Evolutionary conservation across 257 asterid species (phyloP), one percentile per base, ranked within the genome.

Genomic region (Solanum bulbocastanum): DNA sequence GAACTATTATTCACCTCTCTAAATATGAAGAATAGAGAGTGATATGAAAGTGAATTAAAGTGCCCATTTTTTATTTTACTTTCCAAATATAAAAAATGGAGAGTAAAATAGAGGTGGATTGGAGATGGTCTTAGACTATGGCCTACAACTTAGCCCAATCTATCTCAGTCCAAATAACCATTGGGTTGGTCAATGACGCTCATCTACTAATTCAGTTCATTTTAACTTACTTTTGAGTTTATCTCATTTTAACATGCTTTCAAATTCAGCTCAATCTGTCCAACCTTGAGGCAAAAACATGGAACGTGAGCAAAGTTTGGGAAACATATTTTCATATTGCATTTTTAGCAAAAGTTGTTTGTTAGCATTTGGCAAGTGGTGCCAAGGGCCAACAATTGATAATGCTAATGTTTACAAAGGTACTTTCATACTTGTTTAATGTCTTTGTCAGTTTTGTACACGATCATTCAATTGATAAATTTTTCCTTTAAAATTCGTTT

Each of bases 391-490:
- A 68, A 68, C 72, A 65, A 15, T 68, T 68, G 75, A 68, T 68
- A 33, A 68, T 68, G 75, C 75, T 27, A 12, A 6, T 68, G 74
- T 27, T 12, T 66, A 13, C 74, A 27, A 12, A 27, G 10, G 36
- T 66, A 25, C 20, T 25, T 3, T 10, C 0, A 2, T 12, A 66
- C 36, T 66, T 66, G 33, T 6, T 68, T 12, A 13, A 16, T 27
- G 75, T 68, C 22, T 27, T 68, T 27, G 5, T 13, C 11, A 13
- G 8, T 30, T 68, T 68, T 12, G 5, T 68, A 18, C 18, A 20
- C 11, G 11, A 8, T 56, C 10, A 56, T 9, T 56, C 65, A 18
- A 56, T 0, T 56, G 20, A 7, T 0, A 58, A 0, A 2, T 56
- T 20, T 16, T 18, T 56, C 18, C 3, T 18, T 5, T 52, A 1